A percentile compares a stretch with the other conserved stretches of the same genome.
Conservation (phyloP, 2,329 filamentous ascomycete genomes). For the Phialophora chinensis region DNA sequence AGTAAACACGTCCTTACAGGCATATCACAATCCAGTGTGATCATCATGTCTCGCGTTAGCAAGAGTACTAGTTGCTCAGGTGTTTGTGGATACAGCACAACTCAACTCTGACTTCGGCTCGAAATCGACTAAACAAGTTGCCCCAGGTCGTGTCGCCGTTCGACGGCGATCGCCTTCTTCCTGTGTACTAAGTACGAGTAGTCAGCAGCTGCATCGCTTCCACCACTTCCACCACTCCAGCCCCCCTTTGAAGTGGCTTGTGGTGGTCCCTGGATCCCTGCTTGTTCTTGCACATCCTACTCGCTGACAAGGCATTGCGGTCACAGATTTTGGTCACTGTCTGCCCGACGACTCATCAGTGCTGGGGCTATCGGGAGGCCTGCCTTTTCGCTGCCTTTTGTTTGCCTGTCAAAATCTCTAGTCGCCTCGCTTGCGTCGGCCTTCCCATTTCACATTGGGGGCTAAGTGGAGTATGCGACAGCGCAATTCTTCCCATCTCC, state of each 20-base stretch:
- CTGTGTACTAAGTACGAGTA: not conserved
- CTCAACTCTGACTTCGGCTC: not conserved
- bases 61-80: not conserved
- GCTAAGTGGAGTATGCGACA: not conserved
- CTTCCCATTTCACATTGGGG: conserved; percentile 11
- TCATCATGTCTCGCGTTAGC: not conserved
- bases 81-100: not conserved
- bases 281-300: conserved; percentile 1
- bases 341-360: not conserved
- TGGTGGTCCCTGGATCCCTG: not conserved
- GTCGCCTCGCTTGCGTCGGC: conserved; percentile 13
- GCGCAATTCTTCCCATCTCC: not conserved
- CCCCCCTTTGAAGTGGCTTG: not conserved
- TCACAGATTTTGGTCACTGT: not conserved
- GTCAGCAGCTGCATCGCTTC: not conserved
- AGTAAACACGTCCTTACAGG: not conserved
- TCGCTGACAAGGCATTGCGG: not conserved
- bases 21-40: not conserved
- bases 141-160: not conserved
- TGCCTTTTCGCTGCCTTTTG: conserved; percentile 2
- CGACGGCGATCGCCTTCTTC: not conserved
- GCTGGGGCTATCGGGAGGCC: not conserved
- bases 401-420: conserved; percentile 7
- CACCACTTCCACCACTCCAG: not conserved
- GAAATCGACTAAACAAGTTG: not conserved